Conservation (phyloP, 176 grass and related monocot genomes). For the Metroxylon sagu region DNA sequence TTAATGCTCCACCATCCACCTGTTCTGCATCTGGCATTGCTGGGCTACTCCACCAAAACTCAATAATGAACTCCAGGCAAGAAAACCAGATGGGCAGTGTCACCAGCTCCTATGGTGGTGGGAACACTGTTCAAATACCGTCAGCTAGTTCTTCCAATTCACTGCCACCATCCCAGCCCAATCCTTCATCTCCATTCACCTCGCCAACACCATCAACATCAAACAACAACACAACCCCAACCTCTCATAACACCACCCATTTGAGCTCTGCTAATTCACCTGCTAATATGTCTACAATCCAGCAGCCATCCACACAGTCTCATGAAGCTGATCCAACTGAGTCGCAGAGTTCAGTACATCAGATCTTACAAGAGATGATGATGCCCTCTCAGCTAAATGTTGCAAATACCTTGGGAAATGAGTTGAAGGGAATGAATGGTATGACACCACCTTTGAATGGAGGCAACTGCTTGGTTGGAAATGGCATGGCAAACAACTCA, state of each 20-base stretch:
- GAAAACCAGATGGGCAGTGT: conserved; percentile 5
- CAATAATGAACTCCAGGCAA: conserved; percentile 12
- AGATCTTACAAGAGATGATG: conserved; percentile 38
- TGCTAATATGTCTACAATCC: conserved; percentile 18
- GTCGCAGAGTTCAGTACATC: conserved; percentile 28
- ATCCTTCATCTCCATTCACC: conserved; percentile 1
- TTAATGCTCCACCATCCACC: conserved; percentile 6
- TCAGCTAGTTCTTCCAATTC: conserved; percentile 25
- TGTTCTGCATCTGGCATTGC: conserved; percentile 6
- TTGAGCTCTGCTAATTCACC: conserved; percentile 15
- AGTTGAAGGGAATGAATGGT: conserved; percentile 7
- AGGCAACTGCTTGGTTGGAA: conserved; percentile 22
- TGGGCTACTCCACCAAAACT: conserved; percentile 14
- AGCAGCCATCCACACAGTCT: background rate
- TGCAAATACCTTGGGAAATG: background rate
- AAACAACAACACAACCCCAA: background rate
- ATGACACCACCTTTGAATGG: conserved; percentile 1
- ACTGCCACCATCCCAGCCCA: conserved; percentile 14
- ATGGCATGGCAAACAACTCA: conserved; percentile 7
- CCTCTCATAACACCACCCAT: conserved; percentile 12
- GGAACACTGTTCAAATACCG: conserved; percentile 18
- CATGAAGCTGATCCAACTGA: conserved; percentile 23
- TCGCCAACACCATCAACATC: conserved; percentile 3
- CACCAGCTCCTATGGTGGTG: background rate
- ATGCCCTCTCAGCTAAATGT: conserved; percentile 28